phyloP scores from a whole-genome alignment of 148 eudicot genomes.

The Rhododendron vialii region DNA sequence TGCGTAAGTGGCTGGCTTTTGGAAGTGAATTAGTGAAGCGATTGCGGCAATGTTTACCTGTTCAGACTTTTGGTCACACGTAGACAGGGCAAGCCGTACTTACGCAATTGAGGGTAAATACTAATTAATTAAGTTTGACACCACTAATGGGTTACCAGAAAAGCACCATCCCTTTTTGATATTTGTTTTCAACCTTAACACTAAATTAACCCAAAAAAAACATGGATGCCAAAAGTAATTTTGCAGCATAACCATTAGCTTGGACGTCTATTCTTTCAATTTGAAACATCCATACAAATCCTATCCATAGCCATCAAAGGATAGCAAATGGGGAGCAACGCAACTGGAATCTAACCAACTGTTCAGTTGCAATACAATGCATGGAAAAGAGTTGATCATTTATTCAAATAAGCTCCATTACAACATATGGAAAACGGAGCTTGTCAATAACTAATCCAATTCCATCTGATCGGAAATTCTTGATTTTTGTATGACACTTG shows the following conservation, averaged over 20 bases:
- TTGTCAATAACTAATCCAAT: background rate
- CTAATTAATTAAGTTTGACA: background rate
- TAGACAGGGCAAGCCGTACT: background rate
- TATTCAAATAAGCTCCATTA: background rate
- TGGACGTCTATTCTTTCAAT: background rate
- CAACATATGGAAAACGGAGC: constrained; percentile 9
- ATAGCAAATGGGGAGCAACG: background rate
- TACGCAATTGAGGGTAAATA: background rate
- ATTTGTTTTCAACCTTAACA: background rate
- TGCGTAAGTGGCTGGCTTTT: no score
- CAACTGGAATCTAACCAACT: constrained; percentile 5
- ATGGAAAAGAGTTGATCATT: background rate
- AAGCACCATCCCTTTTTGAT: background rate
- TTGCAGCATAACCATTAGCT: constrained; percentile 3
- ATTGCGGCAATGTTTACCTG: background rate
- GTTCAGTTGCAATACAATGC: background rate
- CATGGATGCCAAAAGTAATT: background rate
- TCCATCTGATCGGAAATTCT: background rate
- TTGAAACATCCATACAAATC: constrained; percentile 6
- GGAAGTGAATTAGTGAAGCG: background rate
- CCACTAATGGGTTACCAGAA: background rate
- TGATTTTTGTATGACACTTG: background rate
- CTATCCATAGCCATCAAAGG: background rate
- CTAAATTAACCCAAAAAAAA: background rate
- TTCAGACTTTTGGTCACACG: background rate